Evolutionary conservation across 768 basidiomycete genomes (phyloP), one percentile per base, ranked within the genome.

Genomic region (Gymnopilus junonius): DNA sequence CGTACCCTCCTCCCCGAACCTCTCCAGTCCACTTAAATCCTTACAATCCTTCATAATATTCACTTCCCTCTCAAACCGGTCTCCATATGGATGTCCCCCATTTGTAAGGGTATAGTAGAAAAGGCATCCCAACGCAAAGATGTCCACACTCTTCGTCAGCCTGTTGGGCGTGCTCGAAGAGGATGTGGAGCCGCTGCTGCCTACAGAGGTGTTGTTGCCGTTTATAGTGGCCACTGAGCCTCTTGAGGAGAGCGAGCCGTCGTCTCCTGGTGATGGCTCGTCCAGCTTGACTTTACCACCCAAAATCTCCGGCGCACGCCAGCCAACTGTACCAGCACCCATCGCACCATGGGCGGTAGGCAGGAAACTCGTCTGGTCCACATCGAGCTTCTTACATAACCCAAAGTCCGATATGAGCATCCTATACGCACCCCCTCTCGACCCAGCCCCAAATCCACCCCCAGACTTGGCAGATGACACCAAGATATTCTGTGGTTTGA

Each of bases 381-480:
- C 80, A 67, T 98, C 96, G 46, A 99, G 83, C 74, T 93, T 95
- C 75, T 96, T 96, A 74, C 97, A 98, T 54, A 99, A 82, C 35
- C 97, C 97, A 73, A 99, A 99, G 77, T 99, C 97, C 1, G 95
- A 97, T 61, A 95, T 96, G 63, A 96, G 78, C 94, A 96, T 95
- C 51, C 93, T 81, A 67, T 93, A 72, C 74, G 84, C 50, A n/a
- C 66, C 63, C 59, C 69, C 67, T 59, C 69, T 67, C 74, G 76
- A 68, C 73, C 79, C 78, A 17, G 82, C 43, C 5, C 65, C 40
- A 45, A 63, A 32, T 17, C 34, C 54, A 2, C 57, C 46, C 20
- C 62, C 29, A 25, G 59, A 85, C 69, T 90, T 91, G 2, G 86
- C 85, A 14, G 80, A 80, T 14, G 94, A 93, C 11, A 99, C 84